phyloP scores from a whole-genome alignment of 148 eudicot genomes.

The Spergularia bocconei region DNA sequence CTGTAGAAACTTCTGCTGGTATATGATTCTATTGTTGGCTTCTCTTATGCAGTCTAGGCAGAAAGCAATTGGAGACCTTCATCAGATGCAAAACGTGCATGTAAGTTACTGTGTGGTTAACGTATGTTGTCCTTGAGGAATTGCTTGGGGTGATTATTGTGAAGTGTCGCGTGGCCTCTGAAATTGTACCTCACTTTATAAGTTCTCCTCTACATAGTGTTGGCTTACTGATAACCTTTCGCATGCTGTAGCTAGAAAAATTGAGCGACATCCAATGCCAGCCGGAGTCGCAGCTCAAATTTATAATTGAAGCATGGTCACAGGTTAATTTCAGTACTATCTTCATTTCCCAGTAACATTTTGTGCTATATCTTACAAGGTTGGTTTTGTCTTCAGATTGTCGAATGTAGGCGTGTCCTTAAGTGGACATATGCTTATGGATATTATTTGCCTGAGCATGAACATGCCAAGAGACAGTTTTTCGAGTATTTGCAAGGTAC shows the following conservation, averaged over 20 bases:
- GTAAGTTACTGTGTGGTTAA: conserved; percentile 37
- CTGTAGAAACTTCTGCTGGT: neutral
- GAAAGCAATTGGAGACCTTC: conserved; percentile 64
- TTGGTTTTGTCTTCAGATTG: conserved; percentile 57
- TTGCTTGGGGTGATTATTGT: neutral
- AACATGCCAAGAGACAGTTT: conserved; percentile 70
- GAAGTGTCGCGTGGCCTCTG: neutral
- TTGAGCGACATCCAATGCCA: conserved; percentile 72
- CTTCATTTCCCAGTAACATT: neutral
- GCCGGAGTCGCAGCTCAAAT: conserved; percentile 82
- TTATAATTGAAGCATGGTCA: conserved; percentile 81
- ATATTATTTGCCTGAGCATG: conserved; percentile 73
- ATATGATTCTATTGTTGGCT: conserved; percentile 20
- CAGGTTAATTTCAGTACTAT: conserved; percentile 48
- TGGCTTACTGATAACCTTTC: neutral
- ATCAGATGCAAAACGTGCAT: conserved; percentile 70
- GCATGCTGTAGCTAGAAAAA: conserved; percentile 68
- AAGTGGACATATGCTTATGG: conserved; percentile 98
- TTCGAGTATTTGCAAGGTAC: conserved; percentile 90
- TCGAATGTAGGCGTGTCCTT: conserved; percentile 87
- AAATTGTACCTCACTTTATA: neutral
- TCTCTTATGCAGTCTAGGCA: conserved; percentile 70
- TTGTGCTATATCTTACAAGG: neutral
- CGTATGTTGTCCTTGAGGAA: neutral
- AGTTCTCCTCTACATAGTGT: neutral